These are phyloP conservation scores for Taiwanofungus camphoratus DNA, from an alignment of 1,284 basidiomycete species.

Conservation along the genomic window DNA sequence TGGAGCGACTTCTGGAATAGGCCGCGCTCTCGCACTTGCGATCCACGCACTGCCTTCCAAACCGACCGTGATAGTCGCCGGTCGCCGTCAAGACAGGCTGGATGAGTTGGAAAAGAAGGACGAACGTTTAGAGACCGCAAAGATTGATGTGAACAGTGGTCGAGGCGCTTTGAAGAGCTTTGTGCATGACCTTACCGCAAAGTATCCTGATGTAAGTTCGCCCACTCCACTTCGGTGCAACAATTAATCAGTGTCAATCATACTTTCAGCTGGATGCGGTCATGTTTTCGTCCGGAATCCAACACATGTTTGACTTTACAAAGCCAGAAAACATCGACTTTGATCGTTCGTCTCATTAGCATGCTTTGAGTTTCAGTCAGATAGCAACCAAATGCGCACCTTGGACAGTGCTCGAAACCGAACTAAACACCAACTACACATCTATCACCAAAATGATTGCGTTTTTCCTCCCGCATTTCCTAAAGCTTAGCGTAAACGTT, in stretches of 20 bases:
- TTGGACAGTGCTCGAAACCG: slow-evolving; percentile 34
- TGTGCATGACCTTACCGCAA: slow-evolving; percentile 32
- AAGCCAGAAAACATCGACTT: slow-evolving; percentile 43
- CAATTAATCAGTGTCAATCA: no score
- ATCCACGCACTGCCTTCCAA: slow-evolving; percentile 43
- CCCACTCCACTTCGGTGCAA: no score
- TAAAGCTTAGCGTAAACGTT: slow-evolving; percentile 38
- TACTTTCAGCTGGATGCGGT: slow-evolving; percentile 48
- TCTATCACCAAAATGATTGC: slow-evolving; percentile 46
- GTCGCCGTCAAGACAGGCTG: slow-evolving; percentile 47
- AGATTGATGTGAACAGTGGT: slow-evolving; percentile 39
- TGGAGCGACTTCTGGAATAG: slow-evolving; percentile 59
- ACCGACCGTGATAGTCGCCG: slow-evolving; percentile 50
- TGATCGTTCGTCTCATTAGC: slow-evolving; percentile 33
- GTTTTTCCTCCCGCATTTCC: slow-evolving; percentile 51
- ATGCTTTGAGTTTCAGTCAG: no score
- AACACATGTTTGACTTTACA: slow-evolving; percentile 45
- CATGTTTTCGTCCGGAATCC: slow-evolving; percentile 47
- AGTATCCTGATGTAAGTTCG: slow-evolving; percentile 43
- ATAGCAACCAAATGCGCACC: no score
- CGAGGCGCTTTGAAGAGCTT: slow-evolving; percentile 36
- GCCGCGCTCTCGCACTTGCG: slow-evolving; percentile 51
- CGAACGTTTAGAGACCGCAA: slow-evolving; percentile 34
- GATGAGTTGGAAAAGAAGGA: slow-evolving; percentile 37
- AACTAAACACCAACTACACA: slow-evolving; percentile 53